Evolutionary conservation across 2,329 filamentous ascomycete species (phyloP), one percentile per base, ranked within the genome.

Genomic region (Phialophora tarda): DNA sequence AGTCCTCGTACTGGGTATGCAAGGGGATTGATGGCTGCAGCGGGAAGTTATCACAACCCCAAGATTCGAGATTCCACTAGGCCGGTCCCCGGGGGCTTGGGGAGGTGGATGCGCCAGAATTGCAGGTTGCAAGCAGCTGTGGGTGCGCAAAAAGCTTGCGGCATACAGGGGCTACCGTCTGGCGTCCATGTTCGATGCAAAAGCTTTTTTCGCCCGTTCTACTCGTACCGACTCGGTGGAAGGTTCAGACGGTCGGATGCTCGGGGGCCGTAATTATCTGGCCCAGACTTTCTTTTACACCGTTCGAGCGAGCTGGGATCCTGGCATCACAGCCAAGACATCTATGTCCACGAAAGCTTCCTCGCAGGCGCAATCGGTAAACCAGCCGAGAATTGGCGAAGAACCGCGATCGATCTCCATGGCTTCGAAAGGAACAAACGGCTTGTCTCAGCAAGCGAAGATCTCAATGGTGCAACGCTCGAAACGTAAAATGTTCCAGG

Each of bases 381-480:
- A 21, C 12, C 50, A 55, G 50, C 50, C 59, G 59, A 62, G 32
- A 34, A 55, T 55, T 62, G 59, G 51, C 50, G 50, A 62, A 55
- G 50, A 30, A 56, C 50, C 23, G 51, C 32, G 59, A 62, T 61
- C 44, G 59, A 61, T 61, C 59, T 53, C 48, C 26, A 21, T 24
- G 57, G 30, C 21, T 24, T 28, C 48, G 26, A 28, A 26, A 26
- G 21, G 48, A 26, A 26, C 21, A 53, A 53, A 17, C 17, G 38
- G 47, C 12, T 21, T 24, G 48, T 26, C 48, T 51, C 23, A 51
- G 21, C 28, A 61, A 61, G 59, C 59, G 59, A 61, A 44, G 59
- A 61, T 61, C 59, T 51, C 17, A 32, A 32, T 53, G 47, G 59
- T 53, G 44, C 48, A 51, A 28, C 24, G 32, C 34, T 23, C 30